Percentiles rank a stretch among this genome's conserved stretches.
Conservation (phyloP, 2,329 filamentous ascomycete species). For the Penicillium hesseltinei region DNA sequence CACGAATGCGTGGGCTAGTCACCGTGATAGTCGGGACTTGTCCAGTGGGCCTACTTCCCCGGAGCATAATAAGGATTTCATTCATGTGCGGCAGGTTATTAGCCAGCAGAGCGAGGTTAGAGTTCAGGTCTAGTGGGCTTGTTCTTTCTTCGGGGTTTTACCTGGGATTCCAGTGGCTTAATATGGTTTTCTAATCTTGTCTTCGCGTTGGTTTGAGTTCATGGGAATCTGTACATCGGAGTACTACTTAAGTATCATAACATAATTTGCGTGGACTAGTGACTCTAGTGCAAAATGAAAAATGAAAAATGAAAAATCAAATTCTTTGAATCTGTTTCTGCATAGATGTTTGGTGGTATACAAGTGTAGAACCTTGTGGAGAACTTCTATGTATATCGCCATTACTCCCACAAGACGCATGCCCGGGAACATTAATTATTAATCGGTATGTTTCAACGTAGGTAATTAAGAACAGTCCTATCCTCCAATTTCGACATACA, state of each 20-base stretch:
- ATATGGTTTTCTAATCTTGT: neutral
- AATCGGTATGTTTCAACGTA: neutral
- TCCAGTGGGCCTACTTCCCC: slow-evolving; percentile 7
- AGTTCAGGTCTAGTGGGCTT: slow-evolving; percentile 8
- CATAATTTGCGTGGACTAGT: neutral
- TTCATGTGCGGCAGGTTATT: slow-evolving; percentile 36
- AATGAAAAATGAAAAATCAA: neutral
- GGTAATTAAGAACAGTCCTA: neutral
- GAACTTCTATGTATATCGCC: neutral
- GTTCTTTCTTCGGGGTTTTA: neutral
- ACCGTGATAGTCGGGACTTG: slow-evolving; percentile 26
- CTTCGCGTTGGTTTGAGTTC: neutral
- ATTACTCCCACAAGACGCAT: neutral
- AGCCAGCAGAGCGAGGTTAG: slow-evolving; percentile 33
- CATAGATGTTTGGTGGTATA: neutral
- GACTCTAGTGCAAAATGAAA: neutral
- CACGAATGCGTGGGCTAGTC: slow-evolving; percentile 35
- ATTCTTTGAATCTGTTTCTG: neutral
- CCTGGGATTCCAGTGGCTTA: neutral
- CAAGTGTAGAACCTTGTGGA: no score
- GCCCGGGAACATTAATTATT: neutral
- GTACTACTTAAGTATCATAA: neutral
- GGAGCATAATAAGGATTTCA: slow-evolving; percentile 19
- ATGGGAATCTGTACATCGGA: neutral
- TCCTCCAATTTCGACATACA: neutral